Base-by-base conservation (phyloP, 2,329 filamentous ascomycete species). In the Neonectria ditissima region DNA sequence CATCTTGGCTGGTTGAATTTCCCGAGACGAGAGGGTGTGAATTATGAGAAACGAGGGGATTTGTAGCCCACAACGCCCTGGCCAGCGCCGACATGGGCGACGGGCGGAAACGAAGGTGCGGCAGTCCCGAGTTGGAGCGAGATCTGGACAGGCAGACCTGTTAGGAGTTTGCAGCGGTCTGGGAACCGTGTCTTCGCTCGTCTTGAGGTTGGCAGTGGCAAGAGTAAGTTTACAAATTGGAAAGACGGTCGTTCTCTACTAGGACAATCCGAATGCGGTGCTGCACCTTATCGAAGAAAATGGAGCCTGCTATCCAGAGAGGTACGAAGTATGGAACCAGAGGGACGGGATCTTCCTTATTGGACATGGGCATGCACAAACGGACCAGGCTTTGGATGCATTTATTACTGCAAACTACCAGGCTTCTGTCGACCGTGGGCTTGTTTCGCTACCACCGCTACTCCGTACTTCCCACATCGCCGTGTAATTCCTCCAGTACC, bases 401-500 rank as follows among this genome's bases (percentile, higher is more conserved):
- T 26, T 26, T 26, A 26, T 26, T 26, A 26, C 24, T 26, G 24
- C 24, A 26, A 26, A 26, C 24, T 6, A 26, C 24, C 4, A 26
- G 4, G 6, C 6, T 26, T 26, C 4, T 26, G 24, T 26, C 24
- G 6, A n/a, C n/a, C n/a, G n/a, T n/a, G n/a, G n/a, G 24, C 24
- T 26, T 26, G 24, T 6, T 26, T 41, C 20, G 37, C 28, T 30
- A 30, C 28, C 28, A 9, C 16, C 2, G 32, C 32, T 34, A 16
- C 8, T 28, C 26, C 6, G 28, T 30, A 9, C 14, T 34, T 34
- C 5, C 4, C 14, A 45, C 6, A 24, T 22, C 39, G 7, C 13
- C 11, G 22, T 22, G 11, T 18, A 79, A 63, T 24, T 79, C 76
- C 41, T 73, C 50, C 2, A 79, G 16, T 5, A 80, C 4, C 62